Evolutionary conservation across 805 yeast species (phyloP), one percentile per base, ranked within the genome.

Genomic region (Ogataea paradorogensis): DNA sequence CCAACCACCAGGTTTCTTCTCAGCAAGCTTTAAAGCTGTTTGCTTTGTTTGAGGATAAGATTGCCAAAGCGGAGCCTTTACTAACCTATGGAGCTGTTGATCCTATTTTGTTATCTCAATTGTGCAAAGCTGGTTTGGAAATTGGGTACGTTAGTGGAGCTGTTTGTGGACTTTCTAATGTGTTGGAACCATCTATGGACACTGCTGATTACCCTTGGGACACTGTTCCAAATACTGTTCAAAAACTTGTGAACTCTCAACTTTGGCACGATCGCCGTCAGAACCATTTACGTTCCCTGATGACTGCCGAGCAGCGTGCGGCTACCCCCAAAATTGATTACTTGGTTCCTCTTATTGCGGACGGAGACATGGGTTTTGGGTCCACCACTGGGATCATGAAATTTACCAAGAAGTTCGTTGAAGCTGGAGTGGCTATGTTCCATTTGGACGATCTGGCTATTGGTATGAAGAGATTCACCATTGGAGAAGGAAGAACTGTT

Each of bases 131-230:
- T 16, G 71, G 74, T 43, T 76, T 76, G 48, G 76, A 73, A 53
- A 76, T 68, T 20, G 67, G 71, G 3, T 80, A 73, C 54, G 72
- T 76, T 22, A 72, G 78, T 27, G 84, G 84, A 1, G 80, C 80
- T 78, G 84, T 80, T 1, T 67, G 77, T 16, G 69, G 76, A 1
- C 56, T 78, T 37, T 78, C 82, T 9, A 73, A 80, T 3, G 79
- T 82, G 5, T 73, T 78, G 51, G 84, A 79, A 50, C 83, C 79
- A 1, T 70, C 78, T 1, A 83, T 84, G 9, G 85, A 79, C 52
- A 76, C 78, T 52, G 85, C 84, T 18, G 85, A 79, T 53, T 79
- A 79, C 50, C 84, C 85, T 0, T 79, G 80, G 56, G 80, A 78
- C 49, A 79, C 84, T 0, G 83, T 79, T 2, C 85, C 85, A 16